Evolutionary conservation across 2,329 filamentous ascomycete genomes (phyloP), one percentile per base, ranked within the genome.

Genomic region (Fusarium nanum): DNA sequence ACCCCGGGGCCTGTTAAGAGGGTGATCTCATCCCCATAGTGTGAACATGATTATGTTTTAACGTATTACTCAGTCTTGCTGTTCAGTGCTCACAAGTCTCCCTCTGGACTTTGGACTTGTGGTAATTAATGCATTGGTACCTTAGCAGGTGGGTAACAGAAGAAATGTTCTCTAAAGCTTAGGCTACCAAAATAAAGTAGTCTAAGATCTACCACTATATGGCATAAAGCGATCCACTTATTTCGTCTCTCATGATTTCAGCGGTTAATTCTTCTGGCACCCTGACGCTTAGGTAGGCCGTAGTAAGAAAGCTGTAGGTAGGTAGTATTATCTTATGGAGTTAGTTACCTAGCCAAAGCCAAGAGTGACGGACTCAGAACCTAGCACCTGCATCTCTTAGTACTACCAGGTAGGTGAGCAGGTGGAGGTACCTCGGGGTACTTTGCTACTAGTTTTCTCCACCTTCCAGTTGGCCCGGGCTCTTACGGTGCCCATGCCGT

Each of bases 381-480:
- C 11, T 37, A n/a, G 34, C 34, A n/a, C 34, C 34, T 37, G 18
- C 34, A 11, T 37, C 34, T 37, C 34, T 37, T 37, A 11, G 34
- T n/a, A 37, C 34, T 11, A 37, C 34, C 34, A n/a, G 18, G 34
- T n/a, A n/a, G 34, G 18, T 37, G 34, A n/a, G 34, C 18, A n/a
- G 60, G 58, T 49, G 23, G 25, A 34, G 44, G n/a, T 67, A 67
- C 63, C 50, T 67, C n/a, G 18, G 18, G 50, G 28, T 67, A 67
- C 64, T 57, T 67, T 40, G 23, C 30, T 37, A 20, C 10, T 22
- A 18, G 46, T 22, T 47, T 40, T 62, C 56, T 44, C 64, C 64
- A 67, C 64, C 25, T 67, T 48, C 14, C 44, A 58, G 56, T 32
- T 64, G 60, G 61, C 40, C 61, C 44, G 59, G 50, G 61, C 61